Evolutionary conservation across 805 yeast species (phyloP), one percentile per base, ranked within the genome.

Genomic region (Saccharomycopsis selenospora): DNA sequence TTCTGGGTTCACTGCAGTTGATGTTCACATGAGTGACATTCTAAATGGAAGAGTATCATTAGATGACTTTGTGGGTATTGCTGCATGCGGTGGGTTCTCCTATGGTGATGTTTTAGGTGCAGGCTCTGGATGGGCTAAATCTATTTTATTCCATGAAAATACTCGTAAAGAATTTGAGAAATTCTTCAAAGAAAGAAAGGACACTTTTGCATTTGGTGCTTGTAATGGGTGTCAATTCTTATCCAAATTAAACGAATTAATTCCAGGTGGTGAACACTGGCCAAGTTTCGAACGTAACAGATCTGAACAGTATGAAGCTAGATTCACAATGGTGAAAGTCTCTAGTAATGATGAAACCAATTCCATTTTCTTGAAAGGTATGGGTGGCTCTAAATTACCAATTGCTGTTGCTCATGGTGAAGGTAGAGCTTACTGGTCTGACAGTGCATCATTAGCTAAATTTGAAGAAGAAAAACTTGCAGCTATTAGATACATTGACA

Each of bases 381-480:
- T 93, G 98, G 76, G 80, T 60, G 95, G 96, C n/a, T 87, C 97
- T 5, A 79, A 80, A 59, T 67, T 93, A 60, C 99, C 99, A 47
- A 88, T 93, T 67, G 96, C 95, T 18, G 98, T 93, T 57, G 99
- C 99, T 3, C 99, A 93, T 63, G 99, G 99, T 58, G 99, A 93
- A 71, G 99, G 99, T 60, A 78, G 87, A 59, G 98, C 97, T 11
- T 67, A 73, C 40, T 93, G 91, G 65, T 68, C 68, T 40, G 53
- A 65, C 26, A 70, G 66, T 7, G 71, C 66, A 23, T 69, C 73
- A 50, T 65, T 76, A 53, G 66, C 69, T 28, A 60, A 63, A 7
- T 82, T 89, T 61, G 69, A 71, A 51, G 58, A 67, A 18, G 65
- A 68, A 47, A 78, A 77, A 14, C 72, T 84, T 54, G 75, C 78